These are phyloP conservation scores for Curvularia eragrostidis DNA, from an alignment of 2,329 filamentous ascomycete genomes.

Conservation along the genomic window DNA sequence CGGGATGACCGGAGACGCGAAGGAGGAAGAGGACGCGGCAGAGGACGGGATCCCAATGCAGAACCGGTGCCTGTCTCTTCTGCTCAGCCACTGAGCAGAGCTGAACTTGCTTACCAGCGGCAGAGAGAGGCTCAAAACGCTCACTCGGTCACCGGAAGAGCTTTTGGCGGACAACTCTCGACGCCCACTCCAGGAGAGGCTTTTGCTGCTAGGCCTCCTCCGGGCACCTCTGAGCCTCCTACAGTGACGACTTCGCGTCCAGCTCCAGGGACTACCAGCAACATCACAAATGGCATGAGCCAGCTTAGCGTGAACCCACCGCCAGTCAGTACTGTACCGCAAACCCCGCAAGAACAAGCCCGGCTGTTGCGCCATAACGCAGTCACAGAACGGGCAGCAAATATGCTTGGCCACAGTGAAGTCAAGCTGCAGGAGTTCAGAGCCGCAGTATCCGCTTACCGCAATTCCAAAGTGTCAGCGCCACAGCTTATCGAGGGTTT, in stretches of 20 bases:
- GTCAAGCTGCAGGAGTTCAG: constrained; percentile 81
- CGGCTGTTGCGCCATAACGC: constrained; percentile 79
- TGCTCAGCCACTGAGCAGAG: constrained; percentile 79
- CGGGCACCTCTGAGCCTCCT: constrained; percentile 44
- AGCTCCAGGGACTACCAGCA: constrained; percentile 21
- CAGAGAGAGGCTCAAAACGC: constrained; percentile 91
- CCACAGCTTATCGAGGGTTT: constrained; percentile 83
- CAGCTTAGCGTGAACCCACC: constrained; percentile 45
- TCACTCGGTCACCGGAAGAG: constrained; percentile 78
- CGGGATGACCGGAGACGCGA: constrained; percentile 47
- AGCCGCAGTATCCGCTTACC: constrained; percentile 78
- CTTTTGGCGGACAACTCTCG: constrained; percentile 86
- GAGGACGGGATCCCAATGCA: constrained; percentile 85
- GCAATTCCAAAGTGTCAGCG: constrained; percentile 71
- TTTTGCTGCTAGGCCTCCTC: constrained; percentile 56
- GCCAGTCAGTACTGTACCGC: constrained; percentile 34
- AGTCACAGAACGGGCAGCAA: constrained; percentile 84
- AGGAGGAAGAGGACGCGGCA: constrained; percentile 61
- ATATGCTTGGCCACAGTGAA: constrained; percentile 78
- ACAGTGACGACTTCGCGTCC: constrained; percentile 51
- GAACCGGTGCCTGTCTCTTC: constrained; percentile 79
- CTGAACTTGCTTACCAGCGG: constrained; percentile 89
- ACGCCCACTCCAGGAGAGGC: constrained; percentile 53
- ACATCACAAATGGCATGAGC: constrained; percentile 28
- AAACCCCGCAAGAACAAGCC: constrained; percentile 78